A percentile compares a stretch with the other conserved stretches of the same genome.
phyloP scores from a whole-genome alignment of 768 basidiomycete species.

The Mycena venus region DNA sequence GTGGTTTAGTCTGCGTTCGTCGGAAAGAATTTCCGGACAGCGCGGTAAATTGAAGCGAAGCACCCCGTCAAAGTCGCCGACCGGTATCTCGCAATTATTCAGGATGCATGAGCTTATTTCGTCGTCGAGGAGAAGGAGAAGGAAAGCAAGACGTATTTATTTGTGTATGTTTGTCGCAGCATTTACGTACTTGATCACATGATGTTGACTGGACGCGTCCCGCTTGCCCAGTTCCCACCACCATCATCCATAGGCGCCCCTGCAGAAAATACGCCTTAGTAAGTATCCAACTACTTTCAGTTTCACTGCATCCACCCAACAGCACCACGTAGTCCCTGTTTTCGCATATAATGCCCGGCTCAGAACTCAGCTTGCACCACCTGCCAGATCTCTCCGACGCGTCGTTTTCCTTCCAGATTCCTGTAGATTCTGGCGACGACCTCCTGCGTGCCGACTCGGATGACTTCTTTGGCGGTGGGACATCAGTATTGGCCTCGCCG shows the following conservation, averaged over 20 bases:
- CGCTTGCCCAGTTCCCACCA: neutral
- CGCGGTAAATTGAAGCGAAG: neutral
- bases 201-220: conserved; percentile 18
- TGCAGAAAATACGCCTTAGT: neutral
- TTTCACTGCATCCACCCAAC: neutral
- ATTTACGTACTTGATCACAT: neutral
- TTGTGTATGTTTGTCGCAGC: neutral
- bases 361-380: conserved; percentile 64
- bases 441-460: conserved; percentile 63
- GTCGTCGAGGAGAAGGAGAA: neutral
- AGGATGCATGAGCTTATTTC: neutral
- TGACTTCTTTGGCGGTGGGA: conserved; percentile 60
- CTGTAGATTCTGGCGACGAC: conserved; percentile 60
- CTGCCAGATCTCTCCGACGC: conserved; percentile 66
- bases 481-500: conserved; percentile 46
- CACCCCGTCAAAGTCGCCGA: too few relatives aligned
- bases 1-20: neutral
- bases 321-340: neutral
- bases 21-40: neutral
- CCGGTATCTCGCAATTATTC: neutral
- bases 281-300: neutral
- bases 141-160: neutral
- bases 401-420: conserved; percentile 71
- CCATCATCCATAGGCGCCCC: neutral
- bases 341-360: neutral